Evolutionary conservation across 805 yeast genomes (phyloP), one percentile per base, ranked within the genome.

Genomic region (Kodamaea nitidulidarum): DNA sequence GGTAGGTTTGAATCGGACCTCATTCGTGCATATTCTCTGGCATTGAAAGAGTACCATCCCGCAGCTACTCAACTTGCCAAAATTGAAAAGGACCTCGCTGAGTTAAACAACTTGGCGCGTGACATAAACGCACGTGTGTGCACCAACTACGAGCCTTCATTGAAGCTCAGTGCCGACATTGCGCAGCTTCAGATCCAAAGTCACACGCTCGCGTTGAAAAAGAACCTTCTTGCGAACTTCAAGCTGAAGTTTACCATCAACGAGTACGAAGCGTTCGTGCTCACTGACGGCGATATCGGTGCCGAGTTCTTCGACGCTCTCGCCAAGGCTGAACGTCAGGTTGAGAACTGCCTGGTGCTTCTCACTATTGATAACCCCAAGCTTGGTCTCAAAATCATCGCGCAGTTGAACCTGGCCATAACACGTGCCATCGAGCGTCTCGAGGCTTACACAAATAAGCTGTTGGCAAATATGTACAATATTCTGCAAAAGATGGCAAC

Each of bases 361-460:
- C 69, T 93, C 16, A 77, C 88, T 4, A 71, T 81, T 51, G 81
- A 83, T 24, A 80, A 83, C 49, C 81, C 81, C 12, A 67, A 69
- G 34, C 63, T 84, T 11, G 95, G 95, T 1, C 54, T 73, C 17
- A 75, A 77, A 24, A 76, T 88, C 29, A 76, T 87, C 75, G 62
- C 69, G 8, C 73, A 78, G 49, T 73, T 78, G 61, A 71, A 75
- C 16, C 62, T 60, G 8, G 58, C 78, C 22, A 65, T 84, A 20
- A 75, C 75, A 29, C 56, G 52, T 35, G 55, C 71, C 2, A 50
- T 54, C 10, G 63, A 57, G 10, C 52, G 63, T 15, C 56, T 68
- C 25, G 40, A 53, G 2, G 28, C 48, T 3, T 65, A 56, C 38
- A 55, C 64, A 38, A 64, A 55, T 42, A 58, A 61, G 44, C 54